Conservation (phyloP, 78 protist species). For the slime mould (Dictyostelium discoideum) region DNA sequence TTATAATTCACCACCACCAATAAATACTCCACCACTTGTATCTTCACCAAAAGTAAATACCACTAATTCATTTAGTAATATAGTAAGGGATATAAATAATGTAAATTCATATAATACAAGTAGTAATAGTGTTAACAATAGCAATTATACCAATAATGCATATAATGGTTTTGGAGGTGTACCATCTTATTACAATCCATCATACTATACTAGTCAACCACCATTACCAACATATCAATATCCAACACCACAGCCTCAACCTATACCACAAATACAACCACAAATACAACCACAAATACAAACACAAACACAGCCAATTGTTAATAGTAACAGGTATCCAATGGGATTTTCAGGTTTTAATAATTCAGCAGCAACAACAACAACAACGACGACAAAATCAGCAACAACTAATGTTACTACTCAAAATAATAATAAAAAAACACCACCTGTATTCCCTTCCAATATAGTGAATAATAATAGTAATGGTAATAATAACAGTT, state of each 20-base stretch:
- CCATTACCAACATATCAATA: neutral
- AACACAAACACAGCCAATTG: neutral
- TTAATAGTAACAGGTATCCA: neutral
- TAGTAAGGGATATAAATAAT: constrained; percentile 10
- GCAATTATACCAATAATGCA: neutral
- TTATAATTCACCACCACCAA: neutral
- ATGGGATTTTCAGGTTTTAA: constrained; percentile 17
- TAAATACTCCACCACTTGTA: neutral
- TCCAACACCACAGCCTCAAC: neutral
- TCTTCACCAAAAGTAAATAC: neutral
- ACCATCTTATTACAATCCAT: neutral
- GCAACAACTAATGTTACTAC: neutral
- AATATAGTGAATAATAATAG: neutral
- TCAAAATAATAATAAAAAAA: neutral
- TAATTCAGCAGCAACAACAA: neutral
- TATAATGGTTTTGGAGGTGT: neutral
- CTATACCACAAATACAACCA: neutral
- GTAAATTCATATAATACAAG: constrained; percentile 12
- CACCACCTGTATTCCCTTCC: neutral
- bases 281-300: neutral
- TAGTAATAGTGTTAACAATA: neutral
- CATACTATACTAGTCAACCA: neutral
- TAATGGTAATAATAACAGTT: neutral
- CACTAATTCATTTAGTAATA: neutral
- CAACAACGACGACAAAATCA: neutral